phyloP scores from a whole-genome alignment of 768 basidiomycete genomes.

The Russula dissimulans region DNA sequence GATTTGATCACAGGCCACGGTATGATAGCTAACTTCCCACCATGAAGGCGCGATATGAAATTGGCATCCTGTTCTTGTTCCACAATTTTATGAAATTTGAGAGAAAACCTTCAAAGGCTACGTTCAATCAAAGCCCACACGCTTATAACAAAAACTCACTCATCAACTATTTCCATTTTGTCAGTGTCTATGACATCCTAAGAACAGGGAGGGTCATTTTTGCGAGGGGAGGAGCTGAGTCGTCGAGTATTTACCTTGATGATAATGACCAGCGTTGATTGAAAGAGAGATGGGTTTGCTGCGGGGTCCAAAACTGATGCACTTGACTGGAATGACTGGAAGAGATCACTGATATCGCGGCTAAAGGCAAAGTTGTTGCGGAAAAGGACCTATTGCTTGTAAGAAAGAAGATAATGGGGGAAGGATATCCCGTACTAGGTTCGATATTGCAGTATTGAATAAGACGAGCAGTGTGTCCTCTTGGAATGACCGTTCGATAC shows the following conservation, averaged over 20 bases:
- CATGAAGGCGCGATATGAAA: constrained; percentile 53
- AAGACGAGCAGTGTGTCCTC: constrained; percentile 55
- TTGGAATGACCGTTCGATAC: constrained; percentile 53
- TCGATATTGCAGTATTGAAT: constrained; percentile 58
- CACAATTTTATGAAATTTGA: constrained; percentile 53
- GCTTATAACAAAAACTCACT: constrained; percentile 31
- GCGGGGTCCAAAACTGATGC: constrained; percentile 49
- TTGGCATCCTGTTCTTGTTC: constrained; percentile 52
- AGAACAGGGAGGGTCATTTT: neutral
- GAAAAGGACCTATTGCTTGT: constrained; percentile 41
- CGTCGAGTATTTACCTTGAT: constrained; percentile 40
- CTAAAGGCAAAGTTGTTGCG: constrained; percentile 58
- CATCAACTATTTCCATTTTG: constrained; percentile 45
- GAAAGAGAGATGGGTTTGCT: constrained; percentile 50
- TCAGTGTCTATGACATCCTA: constrained; percentile 59
- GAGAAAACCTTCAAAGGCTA: constrained; percentile 36
- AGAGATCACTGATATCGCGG: constrained; percentile 50
- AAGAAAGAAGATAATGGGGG: neutral
- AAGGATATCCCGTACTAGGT: constrained; percentile 32
- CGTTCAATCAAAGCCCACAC: neutral
- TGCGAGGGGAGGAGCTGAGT: too few relatives aligned
- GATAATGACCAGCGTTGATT: constrained; percentile 51
- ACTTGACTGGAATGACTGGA: constrained; percentile 53
- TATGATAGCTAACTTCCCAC: constrained; percentile 45
- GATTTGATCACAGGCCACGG: constrained; percentile 65